A percentile compares a stretch with the other conserved stretches of the same genome.
Evolutionary conservation across 1,284 basidiomycete genomes (phyloP).

Genomic region (Caloboletus firmus): DNA sequence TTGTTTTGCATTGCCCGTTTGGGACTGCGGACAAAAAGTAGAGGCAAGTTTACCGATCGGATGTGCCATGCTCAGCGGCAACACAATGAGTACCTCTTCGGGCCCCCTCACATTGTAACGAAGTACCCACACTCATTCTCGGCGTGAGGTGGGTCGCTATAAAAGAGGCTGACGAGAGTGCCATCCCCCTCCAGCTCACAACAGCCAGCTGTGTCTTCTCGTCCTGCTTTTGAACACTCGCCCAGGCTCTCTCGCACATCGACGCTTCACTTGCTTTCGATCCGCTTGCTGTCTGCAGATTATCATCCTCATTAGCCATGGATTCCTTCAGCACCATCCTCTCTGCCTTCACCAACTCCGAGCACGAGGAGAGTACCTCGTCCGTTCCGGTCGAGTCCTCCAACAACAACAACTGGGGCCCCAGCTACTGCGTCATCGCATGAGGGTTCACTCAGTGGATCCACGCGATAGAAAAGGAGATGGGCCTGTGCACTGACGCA

Average conservation of each 20-base stretch:
- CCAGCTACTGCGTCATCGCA: slow-evolving; percentile 21
- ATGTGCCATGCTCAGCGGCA: not conserved
- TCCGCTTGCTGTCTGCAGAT: not conserved
- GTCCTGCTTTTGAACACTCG: slow-evolving; percentile 1
- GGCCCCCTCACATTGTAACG: not conserved
- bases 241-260: not conserved
- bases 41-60: not conserved
- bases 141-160: slow-evolving; percentile 10
- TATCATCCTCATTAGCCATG: slow-evolving; percentile 15
- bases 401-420: not conserved
- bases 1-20: slow-evolving; percentile 17
- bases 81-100: not conserved
- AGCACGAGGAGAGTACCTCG: slow-evolving; percentile 1
- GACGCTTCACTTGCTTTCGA: not conserved
- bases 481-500: not conserved
- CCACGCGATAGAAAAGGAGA: not conserved
- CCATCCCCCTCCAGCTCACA: slow-evolving; percentile 2
- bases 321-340: slow-evolving; percentile 22
- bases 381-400: slow-evolving; percentile 17
- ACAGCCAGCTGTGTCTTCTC: not conserved
- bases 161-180: slow-evolving; percentile 11
- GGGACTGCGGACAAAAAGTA: not conserved
- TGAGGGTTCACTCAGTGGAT: slow-evolving; percentile 6
- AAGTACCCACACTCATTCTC: not conserved
- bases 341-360: slow-evolving; percentile 13